phyloP scores from a whole-genome alignment of 495 filamentous ascomycete genomes.

The Mytilinidion resinicola region DNA sequence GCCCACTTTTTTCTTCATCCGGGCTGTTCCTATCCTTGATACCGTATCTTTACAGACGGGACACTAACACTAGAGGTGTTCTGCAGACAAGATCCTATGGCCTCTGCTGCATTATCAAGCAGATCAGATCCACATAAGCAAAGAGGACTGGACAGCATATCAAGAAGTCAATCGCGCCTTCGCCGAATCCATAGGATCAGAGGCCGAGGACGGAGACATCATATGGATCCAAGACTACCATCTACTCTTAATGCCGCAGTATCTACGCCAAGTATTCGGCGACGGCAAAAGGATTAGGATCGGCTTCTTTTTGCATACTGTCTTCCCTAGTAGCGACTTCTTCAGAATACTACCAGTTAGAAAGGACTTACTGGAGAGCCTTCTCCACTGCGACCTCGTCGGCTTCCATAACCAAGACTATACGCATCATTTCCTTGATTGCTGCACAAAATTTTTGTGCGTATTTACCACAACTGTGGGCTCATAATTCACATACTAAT shows the following conservation, averaged over 20 bases:
- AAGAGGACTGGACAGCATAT: background rate
- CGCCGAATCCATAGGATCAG: background rate
- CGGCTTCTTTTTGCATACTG: background rate
- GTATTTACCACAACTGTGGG: background rate
- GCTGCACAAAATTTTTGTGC: background rate
- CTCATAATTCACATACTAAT: too few relatives aligned
- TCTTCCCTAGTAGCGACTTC: background rate
- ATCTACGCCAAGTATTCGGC: background rate
- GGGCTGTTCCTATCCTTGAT: background rate
- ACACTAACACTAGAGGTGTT: too few relatives aligned
- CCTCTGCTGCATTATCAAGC: background rate
- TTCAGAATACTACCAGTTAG: background rate
- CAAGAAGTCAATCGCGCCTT: background rate
- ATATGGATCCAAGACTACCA: background rate
- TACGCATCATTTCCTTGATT: background rate
- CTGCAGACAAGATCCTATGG: background rate
- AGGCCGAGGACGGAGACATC: background rate
- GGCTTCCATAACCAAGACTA: background rate
- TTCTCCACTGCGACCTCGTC: background rate
- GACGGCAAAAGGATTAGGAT: background rate
- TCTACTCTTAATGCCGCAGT: background rate
- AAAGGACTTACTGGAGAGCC: background rate
- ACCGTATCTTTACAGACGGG: too few relatives aligned
- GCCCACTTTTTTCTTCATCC: background rate
- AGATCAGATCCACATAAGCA: background rate